Percentiles rank a stretch among this genome's conserved stretches.
phyloP scores from a whole-genome alignment of 1,284 basidiomycete genomes.

The Trichosporon inkin region DNA sequence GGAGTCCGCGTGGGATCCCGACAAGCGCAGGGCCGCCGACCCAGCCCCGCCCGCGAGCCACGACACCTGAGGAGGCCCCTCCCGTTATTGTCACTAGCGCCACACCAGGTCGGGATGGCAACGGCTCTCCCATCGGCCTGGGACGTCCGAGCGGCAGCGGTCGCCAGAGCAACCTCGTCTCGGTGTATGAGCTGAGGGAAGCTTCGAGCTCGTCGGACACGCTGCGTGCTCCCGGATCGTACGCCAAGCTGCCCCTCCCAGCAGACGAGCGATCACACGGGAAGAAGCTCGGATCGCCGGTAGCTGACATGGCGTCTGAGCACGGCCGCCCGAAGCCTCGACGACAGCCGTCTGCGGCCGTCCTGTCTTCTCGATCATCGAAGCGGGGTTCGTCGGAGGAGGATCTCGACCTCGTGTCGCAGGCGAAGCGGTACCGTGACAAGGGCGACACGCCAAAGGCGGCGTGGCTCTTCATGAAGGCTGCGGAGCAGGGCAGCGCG shows the following conservation, averaged over 20 bases:
- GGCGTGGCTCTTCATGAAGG: conserved; percentile 48
- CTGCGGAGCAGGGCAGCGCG: conserved; percentile 44
- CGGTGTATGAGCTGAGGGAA: neutral
- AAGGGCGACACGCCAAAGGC: conserved; percentile 42
- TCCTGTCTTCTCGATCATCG: neutral
- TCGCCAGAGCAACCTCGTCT: neutral
- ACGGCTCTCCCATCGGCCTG: neutral
- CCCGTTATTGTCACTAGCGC: conserved; percentile 2
- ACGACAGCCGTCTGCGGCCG: neutral
- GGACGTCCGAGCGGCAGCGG: neutral
- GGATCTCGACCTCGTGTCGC: conserved; percentile 26
- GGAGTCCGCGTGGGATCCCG: neutral
- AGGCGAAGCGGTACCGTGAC: conserved; percentile 37
- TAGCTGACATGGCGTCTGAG: conserved; percentile 1
- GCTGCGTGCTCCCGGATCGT: neutral
- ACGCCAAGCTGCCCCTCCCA: neutral
- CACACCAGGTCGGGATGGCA: neutral
- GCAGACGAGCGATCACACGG: neutral
- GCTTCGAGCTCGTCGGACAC: conserved; percentile 2
- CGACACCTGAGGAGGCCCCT: conserved; percentile 1
- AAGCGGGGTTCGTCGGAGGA: neutral
- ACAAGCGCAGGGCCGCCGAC: neutral
- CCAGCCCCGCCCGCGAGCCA: neutral
- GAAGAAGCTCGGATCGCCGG: conserved; percentile 6
- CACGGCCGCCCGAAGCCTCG: neutral